Evolutionary conservation across 2,329 filamentous ascomycete species (phyloP).

Genomic region (Ilyonectria mors-panacis): DNA sequence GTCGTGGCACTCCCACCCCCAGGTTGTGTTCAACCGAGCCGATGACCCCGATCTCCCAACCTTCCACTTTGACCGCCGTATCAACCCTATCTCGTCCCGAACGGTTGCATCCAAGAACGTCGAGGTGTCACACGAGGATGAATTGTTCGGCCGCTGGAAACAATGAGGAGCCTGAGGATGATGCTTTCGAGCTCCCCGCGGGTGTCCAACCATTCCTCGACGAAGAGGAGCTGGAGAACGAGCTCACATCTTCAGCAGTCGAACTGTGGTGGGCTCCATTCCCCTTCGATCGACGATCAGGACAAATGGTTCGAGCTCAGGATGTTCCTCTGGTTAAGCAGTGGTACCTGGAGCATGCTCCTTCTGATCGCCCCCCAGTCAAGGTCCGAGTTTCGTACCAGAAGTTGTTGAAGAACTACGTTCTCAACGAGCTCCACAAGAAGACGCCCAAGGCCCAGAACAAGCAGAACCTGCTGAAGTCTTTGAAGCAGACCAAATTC

Average conservation of each 20-base stretch:
- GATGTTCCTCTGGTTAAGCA: constrained; percentile 98
- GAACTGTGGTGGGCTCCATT: constrained; percentile 98
- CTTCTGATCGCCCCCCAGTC: constrained; percentile 86
- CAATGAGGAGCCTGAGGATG: constrained; percentile 81
- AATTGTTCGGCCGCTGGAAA: constrained; percentile 89
- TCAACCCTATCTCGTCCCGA: constrained; percentile 97
- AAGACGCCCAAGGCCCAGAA: constrained; percentile 96
- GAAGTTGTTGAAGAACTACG: constrained; percentile 95
- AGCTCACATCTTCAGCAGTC: constrained; percentile 92
- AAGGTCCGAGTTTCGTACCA: constrained; percentile 99
- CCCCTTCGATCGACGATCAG: constrained; percentile 94
- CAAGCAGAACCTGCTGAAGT: constrained; percentile 91
- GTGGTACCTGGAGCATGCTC: constrained; percentile 97
- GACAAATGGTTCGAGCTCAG: constrained; percentile 95
- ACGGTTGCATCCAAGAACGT: constrained; percentile 95
- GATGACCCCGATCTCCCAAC: constrained; percentile 92
- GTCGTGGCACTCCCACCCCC: constrained; percentile 94
- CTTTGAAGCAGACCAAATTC: constrained; percentile 96
- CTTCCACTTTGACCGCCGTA: constrained; percentile 97
- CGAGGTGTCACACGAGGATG: constrained; percentile 92
- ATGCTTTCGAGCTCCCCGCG: constrained; percentile 86
- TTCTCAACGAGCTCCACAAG: constrained; percentile 96
- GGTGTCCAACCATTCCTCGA: constrained; percentile 89
- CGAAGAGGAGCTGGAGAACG: constrained; percentile 90
- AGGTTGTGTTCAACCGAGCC: constrained; percentile 89